phyloP scores from a whole-genome alignment of 1,139 yeast genomes.

The Lipomyces yarrowii region DNA sequence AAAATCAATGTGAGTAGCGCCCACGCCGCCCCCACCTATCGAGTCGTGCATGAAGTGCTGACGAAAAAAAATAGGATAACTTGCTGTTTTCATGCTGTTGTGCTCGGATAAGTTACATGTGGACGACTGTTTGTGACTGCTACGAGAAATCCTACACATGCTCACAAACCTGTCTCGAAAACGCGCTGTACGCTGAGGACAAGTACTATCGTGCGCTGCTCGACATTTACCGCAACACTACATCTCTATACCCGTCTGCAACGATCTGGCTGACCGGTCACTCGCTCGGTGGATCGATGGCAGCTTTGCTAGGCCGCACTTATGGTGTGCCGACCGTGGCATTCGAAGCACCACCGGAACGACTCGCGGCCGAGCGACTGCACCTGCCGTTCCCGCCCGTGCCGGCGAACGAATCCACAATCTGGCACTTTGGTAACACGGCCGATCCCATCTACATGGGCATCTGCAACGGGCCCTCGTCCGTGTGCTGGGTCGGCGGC shows the following conservation, averaged over 20 bases:
- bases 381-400: constrained; percentile 93
- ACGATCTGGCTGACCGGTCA: constrained; percentile 93
- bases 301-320: constrained; percentile 82
- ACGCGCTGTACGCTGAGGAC: constrained; percentile 73
- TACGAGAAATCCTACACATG: constrained; percentile 86
- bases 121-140: constrained; percentile 97
- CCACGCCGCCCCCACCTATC: no score
- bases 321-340: constrained; percentile 93
- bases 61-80: constrained; percentile 54
- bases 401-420: constrained; percentile 74
- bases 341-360: constrained; percentile 93
- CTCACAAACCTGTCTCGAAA: constrained; percentile 83
- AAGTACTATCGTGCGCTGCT: constrained; percentile 81
- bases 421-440: constrained; percentile 96
- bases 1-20: constrained; percentile 56
- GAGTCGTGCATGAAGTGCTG: background rate
- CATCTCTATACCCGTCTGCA: constrained; percentile 66
- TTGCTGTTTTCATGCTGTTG: constrained; percentile 93
- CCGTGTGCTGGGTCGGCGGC: constrained; percentile 89
- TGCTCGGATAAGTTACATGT: constrained; percentile 86
- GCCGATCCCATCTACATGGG: constrained; percentile 99
- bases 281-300: constrained; percentile 90
- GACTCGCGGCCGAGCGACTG: constrained; percentile 76
- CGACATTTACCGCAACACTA: constrained; percentile 80
- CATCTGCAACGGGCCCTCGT: constrained; percentile 92